These are phyloP conservation scores for Umbelopsis ramanniana DNA, from an alignment of 192 early-diverging fungal species.

Conservation along the genomic window DNA sequence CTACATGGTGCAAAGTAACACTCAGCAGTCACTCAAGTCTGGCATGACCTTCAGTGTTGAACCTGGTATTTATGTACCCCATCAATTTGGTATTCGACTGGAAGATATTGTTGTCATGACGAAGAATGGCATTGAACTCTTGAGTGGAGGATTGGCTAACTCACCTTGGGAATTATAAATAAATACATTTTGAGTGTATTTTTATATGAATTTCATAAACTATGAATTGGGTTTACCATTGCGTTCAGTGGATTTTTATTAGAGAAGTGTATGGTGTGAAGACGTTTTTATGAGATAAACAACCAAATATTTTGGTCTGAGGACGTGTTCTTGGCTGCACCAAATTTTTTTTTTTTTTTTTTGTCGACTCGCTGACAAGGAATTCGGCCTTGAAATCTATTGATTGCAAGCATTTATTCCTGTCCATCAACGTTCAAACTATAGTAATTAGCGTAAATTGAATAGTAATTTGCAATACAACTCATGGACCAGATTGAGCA, in stretches of 20 bases:
- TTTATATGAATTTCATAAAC: background rate
- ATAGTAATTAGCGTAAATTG: constrained; percentile 11
- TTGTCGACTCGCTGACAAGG: background rate
- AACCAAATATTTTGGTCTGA: background rate
- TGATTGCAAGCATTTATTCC: background rate
- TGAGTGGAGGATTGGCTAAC: constrained; percentile 38
- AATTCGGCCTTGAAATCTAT: background rate
- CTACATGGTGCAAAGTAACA: constrained; percentile 54
- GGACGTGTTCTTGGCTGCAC: constrained; percentile 6
- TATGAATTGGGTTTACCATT: background rate
- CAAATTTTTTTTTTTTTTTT: constrained; percentile 16
- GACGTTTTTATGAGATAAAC: constrained; percentile 2
- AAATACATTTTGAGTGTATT: no score
- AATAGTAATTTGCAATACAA: constrained; percentile 1
- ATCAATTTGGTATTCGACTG: constrained; percentile 45
- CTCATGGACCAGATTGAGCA: constrained; percentile 78
- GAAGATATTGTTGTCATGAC: constrained; percentile 39
- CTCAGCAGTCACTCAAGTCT: constrained; percentile 36
- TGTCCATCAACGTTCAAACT: background rate
- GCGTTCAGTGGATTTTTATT: no score
- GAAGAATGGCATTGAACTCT: constrained; percentile 36
- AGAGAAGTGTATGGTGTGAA: background rate
- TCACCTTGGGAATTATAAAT: constrained; percentile 39
- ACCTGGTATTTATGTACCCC: constrained; percentile 56
- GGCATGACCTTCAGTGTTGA: constrained; percentile 59